These are phyloP conservation scores for Sporothrix luriei DNA, from an alignment of 2,329 filamentous ascomycete genomes.

Conservation along the genomic window DNA sequence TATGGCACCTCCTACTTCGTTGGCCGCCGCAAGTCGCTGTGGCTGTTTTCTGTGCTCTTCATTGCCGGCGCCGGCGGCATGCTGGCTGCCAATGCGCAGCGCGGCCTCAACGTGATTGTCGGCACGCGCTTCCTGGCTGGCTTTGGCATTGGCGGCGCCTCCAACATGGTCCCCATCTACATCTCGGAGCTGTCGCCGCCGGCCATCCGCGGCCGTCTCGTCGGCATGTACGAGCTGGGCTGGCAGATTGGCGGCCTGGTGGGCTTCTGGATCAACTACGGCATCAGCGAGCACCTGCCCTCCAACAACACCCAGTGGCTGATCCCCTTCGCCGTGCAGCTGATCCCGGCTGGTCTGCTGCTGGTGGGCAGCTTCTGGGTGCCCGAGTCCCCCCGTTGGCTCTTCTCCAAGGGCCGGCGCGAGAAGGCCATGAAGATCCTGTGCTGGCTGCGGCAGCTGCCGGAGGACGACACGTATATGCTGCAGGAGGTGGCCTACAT, in stretches of 20 bases:
- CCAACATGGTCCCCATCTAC: conserved; percentile 65
- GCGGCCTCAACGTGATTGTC: conserved; percentile 66
- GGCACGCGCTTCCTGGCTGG: conserved; percentile 65
- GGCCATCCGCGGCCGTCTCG: conserved; percentile 64
- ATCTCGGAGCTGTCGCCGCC: conserved; percentile 64
- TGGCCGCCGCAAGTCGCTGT: conserved; percentile 66
- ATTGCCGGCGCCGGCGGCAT: conserved; percentile 71
- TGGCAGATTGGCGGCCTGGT: conserved; percentile 66
- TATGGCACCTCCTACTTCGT: conserved; percentile 68
- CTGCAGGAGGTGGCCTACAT: conserved; percentile 72
- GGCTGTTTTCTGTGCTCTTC: conserved; percentile 65
- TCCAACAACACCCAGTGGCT: conserved; percentile 60
- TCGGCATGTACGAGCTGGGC: conserved; percentile 68
- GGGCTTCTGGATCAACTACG: conserved; percentile 69
- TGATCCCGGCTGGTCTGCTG: conserved; percentile 67
- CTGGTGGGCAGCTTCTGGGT: conserved; percentile 60
- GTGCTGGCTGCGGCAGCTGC: conserved; percentile 66
- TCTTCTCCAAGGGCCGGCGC: conserved; percentile 36
- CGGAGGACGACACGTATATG: conserved; percentile 63
- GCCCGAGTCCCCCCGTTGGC: conserved; percentile 41
- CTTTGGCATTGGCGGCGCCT: conserved; percentile 64
- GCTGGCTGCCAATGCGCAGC: conserved; percentile 63
- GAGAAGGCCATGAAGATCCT: conserved; percentile 32
- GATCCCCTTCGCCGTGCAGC: conserved; percentile 66
- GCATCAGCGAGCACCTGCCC: conserved; percentile 56